Evolutionary conservation across 202 grass and related monocot genomes (phyloP).

Genomic region (Eragrostis tef): DNA sequence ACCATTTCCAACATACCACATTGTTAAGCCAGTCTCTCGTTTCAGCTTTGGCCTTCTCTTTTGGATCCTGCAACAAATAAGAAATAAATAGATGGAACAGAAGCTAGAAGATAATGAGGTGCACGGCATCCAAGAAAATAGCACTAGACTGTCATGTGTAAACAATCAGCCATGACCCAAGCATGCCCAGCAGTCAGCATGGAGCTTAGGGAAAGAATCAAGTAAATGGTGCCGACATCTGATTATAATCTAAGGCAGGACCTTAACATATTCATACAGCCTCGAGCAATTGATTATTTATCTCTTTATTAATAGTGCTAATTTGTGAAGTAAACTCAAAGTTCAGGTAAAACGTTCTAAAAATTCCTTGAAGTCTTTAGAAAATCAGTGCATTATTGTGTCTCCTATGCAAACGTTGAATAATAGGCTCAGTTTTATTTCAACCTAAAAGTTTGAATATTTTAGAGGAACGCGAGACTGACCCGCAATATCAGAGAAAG

Average conservation of each 20-base stretch:
- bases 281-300: neutral
- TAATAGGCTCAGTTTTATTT: conserved; percentile 1
- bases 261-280: conserved; percentile 10
- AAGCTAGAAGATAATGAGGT: conserved; percentile 11
- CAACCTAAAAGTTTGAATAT: conserved; percentile 17
- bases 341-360: neutral
- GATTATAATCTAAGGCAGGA: conserved; percentile 16
- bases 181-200: neutral
- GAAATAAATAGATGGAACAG: conserved; percentile 33
- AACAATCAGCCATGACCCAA: conserved; percentile 22
- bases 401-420: neutral
- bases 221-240: conserved; percentile 12
- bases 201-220: neutral
- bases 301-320: conserved; percentile 17
- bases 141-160: neutral
- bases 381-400: neutral
- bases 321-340: neutral
- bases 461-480: neutral
- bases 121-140: conserved; percentile 34
- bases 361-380: conserved; percentile 4
- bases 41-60: conserved; percentile 97
- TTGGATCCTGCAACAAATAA: conserved; percentile 72
- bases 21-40: conserved; percentile 98
- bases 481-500: neutral
- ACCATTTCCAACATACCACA: conserved; percentile 71